Conservation (phyloP, 176 grass and related monocot species). For the Poa annua region DNA sequence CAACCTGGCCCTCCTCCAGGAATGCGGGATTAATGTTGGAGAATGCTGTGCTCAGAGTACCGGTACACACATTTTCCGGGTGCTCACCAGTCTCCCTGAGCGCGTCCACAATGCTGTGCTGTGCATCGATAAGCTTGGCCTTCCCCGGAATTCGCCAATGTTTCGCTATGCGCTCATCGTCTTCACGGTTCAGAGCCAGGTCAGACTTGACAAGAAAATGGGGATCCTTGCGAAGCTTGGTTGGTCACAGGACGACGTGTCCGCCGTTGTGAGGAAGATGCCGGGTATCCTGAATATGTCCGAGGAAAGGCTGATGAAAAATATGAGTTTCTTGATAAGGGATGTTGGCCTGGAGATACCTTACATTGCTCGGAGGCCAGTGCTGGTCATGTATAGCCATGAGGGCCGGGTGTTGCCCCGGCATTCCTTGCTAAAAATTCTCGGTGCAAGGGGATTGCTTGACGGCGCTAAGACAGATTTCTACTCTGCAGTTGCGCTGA, state of each 20-base stretch:
- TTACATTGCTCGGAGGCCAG: slow-evolving; percentile 27
- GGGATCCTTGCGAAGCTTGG: background rate
- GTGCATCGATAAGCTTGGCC: background rate
- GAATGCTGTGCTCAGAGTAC: background rate
- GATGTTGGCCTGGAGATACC: slow-evolving; percentile 46
- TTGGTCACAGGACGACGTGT: slow-evolving; percentile 11
- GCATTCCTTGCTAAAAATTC: slow-evolving; percentile 39
- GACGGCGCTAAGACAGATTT: slow-evolving; percentile 26
- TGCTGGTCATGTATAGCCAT: slow-evolving; percentile 41
- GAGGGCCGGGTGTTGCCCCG: slow-evolving; percentile 43
- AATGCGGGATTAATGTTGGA: slow-evolving; percentile 21
- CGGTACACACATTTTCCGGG: background rate
- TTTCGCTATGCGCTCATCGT: background rate
- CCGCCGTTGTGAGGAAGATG: background rate
- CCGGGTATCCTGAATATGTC: background rate
- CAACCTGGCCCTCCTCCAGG: slow-evolving; percentile 43
- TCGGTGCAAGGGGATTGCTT: slow-evolving; percentile 22
- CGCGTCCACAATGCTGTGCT: background rate
- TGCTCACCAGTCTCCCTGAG: background rate
- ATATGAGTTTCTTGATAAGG: slow-evolving; percentile 9
- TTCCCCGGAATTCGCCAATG: background rate
- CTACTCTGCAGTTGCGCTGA: background rate
- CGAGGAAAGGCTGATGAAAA: slow-evolving; percentile 11
- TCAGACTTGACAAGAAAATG: background rate
- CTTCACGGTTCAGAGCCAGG: background rate